Conservation (phyloP, 2,329 filamentous ascomycete genomes). For the Westerdykella sp. region DNA sequence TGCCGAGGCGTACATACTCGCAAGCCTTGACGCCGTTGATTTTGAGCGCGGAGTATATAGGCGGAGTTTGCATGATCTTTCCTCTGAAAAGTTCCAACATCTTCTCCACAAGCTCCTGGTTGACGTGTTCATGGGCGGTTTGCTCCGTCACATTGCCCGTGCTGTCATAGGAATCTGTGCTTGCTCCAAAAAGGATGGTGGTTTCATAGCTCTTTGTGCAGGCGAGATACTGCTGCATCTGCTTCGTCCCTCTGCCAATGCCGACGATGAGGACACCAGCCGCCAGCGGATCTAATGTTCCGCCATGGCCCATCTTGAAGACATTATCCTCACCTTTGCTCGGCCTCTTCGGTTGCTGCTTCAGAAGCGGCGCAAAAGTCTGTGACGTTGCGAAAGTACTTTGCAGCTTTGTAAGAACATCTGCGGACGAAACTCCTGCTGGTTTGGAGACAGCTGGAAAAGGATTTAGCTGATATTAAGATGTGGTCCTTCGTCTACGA, state of each 20-base stretch:
- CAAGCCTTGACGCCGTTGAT: constrained; percentile 26
- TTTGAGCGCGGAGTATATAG: constrained; percentile 27
- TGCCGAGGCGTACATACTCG: constrained; percentile 22
- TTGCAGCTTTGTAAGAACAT: constrained; percentile 20
- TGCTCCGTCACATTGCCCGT: constrained; percentile 14
- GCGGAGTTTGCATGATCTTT: constrained; percentile 20
- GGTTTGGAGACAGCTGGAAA: constrained; percentile 18
- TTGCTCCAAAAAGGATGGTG: constrained; percentile 22
- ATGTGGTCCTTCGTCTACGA: background rate
- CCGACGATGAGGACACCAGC: constrained; percentile 27
- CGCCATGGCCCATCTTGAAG: constrained; percentile 28
- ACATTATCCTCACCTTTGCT: background rate
- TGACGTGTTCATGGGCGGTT: constrained; percentile 14
- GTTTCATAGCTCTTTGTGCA: constrained; percentile 28
- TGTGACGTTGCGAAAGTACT: constrained; percentile 13
- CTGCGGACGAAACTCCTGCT: constrained; percentile 16
- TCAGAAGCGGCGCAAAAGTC: constrained; percentile 13
- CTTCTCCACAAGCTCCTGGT: constrained; percentile 12
- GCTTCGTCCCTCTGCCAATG: constrained; percentile 26
- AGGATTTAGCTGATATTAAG: background rate
- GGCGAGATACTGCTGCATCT: constrained; percentile 19
- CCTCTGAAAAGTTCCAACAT: constrained; percentile 17
- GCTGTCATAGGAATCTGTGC: constrained; percentile 27
- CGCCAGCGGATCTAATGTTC: constrained; percentile 27
- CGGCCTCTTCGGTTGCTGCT: constrained; percentile 13